A percentile compares a stretch with the other conserved stretches of the same genome.
These are phyloP conservation scores for Candida oleophila DNA, from an alignment of 805 yeast species.

Conservation along the genomic window DNA sequence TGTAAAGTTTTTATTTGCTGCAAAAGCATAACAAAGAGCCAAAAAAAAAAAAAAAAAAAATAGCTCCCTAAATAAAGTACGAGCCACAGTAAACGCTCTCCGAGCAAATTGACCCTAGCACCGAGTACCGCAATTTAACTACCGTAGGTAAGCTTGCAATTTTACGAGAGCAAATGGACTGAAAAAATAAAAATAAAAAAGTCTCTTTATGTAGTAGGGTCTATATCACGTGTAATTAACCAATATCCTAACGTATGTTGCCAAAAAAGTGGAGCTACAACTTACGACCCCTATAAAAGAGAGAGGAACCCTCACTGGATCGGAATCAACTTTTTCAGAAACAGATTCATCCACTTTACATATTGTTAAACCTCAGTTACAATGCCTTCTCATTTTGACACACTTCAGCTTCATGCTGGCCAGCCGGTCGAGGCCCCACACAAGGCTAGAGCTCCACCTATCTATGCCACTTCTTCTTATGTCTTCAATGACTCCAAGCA, in stretches of 20 bases:
- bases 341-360: background rate
- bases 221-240: slow-evolving; percentile 5
- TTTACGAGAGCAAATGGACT: background rate
- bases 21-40: too few relatives aligned
- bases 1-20: too few relatives aligned
- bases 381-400: slow-evolving; percentile 75
- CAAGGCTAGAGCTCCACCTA: slow-evolving; percentile 87
- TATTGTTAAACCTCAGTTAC: background rate
- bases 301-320: too few relatives aligned
- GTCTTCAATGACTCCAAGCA: slow-evolving; percentile 86
- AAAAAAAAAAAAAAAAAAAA: too few relatives aligned
- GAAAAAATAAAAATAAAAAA: background rate
- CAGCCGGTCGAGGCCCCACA: slow-evolving; percentile 66
- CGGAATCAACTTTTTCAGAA: too few relatives aligned
- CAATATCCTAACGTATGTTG: background rate
- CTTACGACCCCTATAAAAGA: background rate
- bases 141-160: background rate
- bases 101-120: too few relatives aligned
- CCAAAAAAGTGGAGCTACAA: background rate
- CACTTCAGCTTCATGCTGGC: slow-evolving; percentile 94
- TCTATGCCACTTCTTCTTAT: slow-evolving; percentile 88
- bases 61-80: too few relatives aligned
- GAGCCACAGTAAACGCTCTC: background rate
- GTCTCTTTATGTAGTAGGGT: background rate
- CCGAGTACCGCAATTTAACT: background rate